Conservation (phyloP, 2,329 filamentous ascomycete genomes). For the Neurospora sp. region DNA sequence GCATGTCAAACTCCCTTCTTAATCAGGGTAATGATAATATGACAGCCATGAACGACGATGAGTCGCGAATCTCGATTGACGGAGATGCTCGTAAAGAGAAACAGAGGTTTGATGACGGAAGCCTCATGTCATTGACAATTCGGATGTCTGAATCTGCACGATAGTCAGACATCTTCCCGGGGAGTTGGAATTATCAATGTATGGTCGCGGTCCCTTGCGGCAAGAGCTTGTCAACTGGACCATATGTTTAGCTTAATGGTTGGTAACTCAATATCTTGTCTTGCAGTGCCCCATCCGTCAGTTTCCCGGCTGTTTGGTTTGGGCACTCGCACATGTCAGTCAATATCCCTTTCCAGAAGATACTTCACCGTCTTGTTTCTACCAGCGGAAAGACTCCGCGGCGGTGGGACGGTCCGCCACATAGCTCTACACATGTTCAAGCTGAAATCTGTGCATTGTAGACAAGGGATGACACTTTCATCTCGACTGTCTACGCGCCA, state of each 20-base stretch:
- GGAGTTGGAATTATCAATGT: neutral
- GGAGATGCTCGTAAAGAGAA: neutral
- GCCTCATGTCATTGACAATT: neutral
- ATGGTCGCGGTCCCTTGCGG: neutral
- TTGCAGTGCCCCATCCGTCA: neutral
- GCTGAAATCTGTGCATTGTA: neutral
- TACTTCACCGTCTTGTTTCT: neutral
- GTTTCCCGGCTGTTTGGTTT: neutral
- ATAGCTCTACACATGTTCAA: neutral
- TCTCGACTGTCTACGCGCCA: neutral
- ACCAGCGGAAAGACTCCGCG: neutral
- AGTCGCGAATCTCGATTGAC: neutral
- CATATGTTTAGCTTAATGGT: neutral
- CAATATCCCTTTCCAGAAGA: neutral
- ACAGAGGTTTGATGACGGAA: neutral
- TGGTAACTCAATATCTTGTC: neutral
- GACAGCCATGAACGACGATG: neutral
- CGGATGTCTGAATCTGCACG: neutral
- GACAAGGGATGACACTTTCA: neutral
- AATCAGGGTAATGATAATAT: neutral
- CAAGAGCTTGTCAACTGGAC: neutral
- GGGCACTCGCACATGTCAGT: neutral
- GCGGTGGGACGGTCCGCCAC: neutral
- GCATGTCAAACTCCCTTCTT: neutral
- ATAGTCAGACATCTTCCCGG: neutral